Evolutionary conservation across 331 rosid genomes (phyloP), one percentile per base, ranked within the genome.

Genomic region (Acacia concinna): DNA sequence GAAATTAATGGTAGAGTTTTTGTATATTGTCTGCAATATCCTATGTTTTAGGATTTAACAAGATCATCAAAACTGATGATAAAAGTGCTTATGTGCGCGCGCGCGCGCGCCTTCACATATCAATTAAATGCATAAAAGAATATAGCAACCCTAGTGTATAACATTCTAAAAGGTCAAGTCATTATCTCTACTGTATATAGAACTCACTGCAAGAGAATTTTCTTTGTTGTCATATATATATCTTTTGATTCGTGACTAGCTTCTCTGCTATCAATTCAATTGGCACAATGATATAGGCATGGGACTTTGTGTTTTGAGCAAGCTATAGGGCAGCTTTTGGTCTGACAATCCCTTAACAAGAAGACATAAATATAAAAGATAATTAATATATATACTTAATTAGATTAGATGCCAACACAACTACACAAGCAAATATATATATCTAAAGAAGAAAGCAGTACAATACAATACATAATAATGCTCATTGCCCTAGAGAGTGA

Each of bases 271-370:
- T 34, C 27, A 18, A 34, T 64, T 37, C 21, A 17, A 34, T 20
- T 35, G 25, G 20, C 31, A 65, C 27, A 32, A 65, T 17, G 70
- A 35, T 21, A 65, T 20, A 18, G 30, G 49, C 49, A 37, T 67
- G 18, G 72, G 47, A 67, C 49, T 37, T 5, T 21, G 72, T 67
- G 72, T 67, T 35, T 35, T 20, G 49, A 67, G 72, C 21, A 67
- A 67, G 72, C 62, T 54, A 8, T 7, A 2, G 13, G n/a, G 31
- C 18, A 67, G 72, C 72, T 67, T 67, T 67, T 67, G 72, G 32
- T 37, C 72, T 67, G 72, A 67, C 49, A 67, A 67, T 66, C 71
- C 71, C 71, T 66, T 28, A 41, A 46, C 25, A 71, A 28, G 40
- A 71, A 44, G 60, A 46, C 43, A 68, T 38, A 38, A 38, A 38